Evolutionary conservation across 768 basidiomycete genomes (phyloP).

Genomic region (Porpolomopsis calyptriformis): DNA sequence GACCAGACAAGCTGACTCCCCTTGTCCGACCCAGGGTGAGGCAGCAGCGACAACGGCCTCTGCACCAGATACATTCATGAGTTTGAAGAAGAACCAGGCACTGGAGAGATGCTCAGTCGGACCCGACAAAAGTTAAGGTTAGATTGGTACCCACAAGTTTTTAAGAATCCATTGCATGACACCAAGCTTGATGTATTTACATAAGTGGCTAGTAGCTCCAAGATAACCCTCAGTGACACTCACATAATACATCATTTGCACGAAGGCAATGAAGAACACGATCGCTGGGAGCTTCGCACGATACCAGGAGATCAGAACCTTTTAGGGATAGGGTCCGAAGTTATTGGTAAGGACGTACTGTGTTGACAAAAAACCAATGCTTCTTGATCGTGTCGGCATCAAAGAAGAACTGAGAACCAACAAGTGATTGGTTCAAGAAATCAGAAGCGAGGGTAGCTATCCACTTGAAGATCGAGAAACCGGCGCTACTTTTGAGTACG

Average conservation of each 20-base stretch:
- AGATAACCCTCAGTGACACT: no score
- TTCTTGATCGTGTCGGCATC: conserved; percentile 50
- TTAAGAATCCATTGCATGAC: conserved; percentile 92
- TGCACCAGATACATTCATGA: conserved; percentile 87
- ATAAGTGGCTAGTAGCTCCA: background rate
- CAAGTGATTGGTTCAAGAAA: conserved; percentile 57
- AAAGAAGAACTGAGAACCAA: conserved; percentile 79
- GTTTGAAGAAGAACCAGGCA: conserved; percentile 90
- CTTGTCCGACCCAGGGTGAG: conserved; percentile 90
- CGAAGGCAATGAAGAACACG: conserved; percentile 90
- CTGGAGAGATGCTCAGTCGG: conserved; percentile 22
- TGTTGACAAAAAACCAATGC: conserved; percentile 81
- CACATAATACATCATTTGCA: conserved; percentile 80
- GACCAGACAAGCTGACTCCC: conserved; percentile 78
- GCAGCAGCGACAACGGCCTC: conserved; percentile 89
- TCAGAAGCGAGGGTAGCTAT: conserved; percentile 72
- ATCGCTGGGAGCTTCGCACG: conserved; percentile 55
- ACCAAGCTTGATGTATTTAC: conserved; percentile 24
- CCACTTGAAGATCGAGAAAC: conserved; percentile 77
- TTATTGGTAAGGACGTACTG: conserved; percentile 29
- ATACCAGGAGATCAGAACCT: no score
- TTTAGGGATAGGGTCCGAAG: no score
- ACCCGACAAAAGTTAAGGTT: no score
- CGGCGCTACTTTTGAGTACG: conserved; percentile 76
- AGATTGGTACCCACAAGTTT: conserved; percentile 69